phyloP scores from a whole-genome alignment of 192 early-diverging fungal genomes.

The Cladochytrium replicatum region DNA sequence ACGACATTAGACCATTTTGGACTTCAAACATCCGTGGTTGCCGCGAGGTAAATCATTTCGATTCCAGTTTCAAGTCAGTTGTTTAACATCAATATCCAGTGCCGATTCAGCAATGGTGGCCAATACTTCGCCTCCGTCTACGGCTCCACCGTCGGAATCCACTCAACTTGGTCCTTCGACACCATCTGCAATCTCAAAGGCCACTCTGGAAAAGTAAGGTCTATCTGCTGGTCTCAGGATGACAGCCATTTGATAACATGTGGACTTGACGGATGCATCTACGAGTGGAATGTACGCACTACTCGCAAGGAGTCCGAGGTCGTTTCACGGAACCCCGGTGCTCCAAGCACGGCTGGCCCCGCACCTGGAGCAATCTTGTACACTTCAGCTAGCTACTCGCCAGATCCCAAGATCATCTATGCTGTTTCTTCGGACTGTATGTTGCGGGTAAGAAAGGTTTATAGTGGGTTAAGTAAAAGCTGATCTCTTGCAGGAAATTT shows the following conservation, averaged over 20 bases:
- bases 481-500: conserved; percentile 20
- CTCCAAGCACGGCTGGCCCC: too few relatives aligned
- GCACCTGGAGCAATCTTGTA: conserved; percentile 15
- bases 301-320: conserved; percentile 28
- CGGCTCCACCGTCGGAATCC: conserved; percentile 35
- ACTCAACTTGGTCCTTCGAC: conserved; percentile 46
- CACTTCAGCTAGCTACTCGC: conserved; percentile 20
- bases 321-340: not conserved
- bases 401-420: conserved; percentile 29
- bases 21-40: conserved; percentile 38
- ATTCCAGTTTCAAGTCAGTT: not conserved
- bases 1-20: conserved; percentile 48
- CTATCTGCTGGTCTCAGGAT: conserved; percentile 40
- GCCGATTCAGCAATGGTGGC: conserved; percentile 46
- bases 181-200: conserved; percentile 29
- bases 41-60: conserved; percentile 26
- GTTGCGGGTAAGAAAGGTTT: conserved; percentile 9
- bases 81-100: conserved; percentile 17
- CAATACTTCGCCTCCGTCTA: conserved; percentile 51
- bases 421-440: conserved; percentile 26
- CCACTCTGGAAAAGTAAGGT: conserved; percentile 40
- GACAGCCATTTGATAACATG: conserved; percentile 38
- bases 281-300: conserved; percentile 34
- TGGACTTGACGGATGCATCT: conserved; percentile 39
- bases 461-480: conserved; percentile 1